Evolutionary conservation across 371 early-diverging fungal species (phyloP).

Genomic region (Dinochytrium kinnereticum): DNA sequence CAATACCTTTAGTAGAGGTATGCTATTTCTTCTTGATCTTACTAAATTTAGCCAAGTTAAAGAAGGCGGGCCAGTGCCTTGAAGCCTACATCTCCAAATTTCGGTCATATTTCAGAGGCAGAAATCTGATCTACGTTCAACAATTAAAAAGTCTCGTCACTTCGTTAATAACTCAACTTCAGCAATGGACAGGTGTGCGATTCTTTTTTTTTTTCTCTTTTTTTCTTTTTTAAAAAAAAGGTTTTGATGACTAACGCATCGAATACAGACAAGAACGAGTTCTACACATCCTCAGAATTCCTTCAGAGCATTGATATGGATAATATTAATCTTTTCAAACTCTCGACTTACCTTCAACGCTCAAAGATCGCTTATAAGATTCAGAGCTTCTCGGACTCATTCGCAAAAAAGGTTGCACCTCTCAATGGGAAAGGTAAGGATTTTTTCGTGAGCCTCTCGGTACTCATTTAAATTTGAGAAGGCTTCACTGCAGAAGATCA

Average conservation of each 20-base stretch:
- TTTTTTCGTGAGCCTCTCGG: background rate
- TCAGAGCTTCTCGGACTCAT: conserved; percentile 44
- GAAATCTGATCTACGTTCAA: conserved; percentile 78
- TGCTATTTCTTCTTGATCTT: background rate
- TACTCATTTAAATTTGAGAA: background rate
- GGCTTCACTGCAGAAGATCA: background rate
- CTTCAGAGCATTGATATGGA: conserved; percentile 72
- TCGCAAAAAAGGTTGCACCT: conserved; percentile 9
- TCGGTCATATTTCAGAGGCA: conserved; percentile 69
- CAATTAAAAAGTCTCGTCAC: conserved; percentile 44
- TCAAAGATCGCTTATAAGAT: conserved; percentile 78
- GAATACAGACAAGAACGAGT: background rate
- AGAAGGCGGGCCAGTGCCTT: background rate
- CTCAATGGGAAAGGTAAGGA: background rate
- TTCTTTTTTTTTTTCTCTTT: no score
- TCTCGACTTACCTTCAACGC: conserved; percentile 70
- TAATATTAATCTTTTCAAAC: conserved; percentile 83
- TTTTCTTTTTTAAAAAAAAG: no score
- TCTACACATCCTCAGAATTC: conserved; percentile 46
- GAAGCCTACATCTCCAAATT: conserved; percentile 71
- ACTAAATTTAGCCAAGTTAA: background rate
- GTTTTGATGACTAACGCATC: no score
- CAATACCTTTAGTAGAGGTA: conserved; percentile 15
- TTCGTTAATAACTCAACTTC: background rate
- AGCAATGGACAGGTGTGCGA: background rate